Base-by-base conservation (phyloP, 805 yeast species). In the Schizosaccharomyces pombe region DNA sequence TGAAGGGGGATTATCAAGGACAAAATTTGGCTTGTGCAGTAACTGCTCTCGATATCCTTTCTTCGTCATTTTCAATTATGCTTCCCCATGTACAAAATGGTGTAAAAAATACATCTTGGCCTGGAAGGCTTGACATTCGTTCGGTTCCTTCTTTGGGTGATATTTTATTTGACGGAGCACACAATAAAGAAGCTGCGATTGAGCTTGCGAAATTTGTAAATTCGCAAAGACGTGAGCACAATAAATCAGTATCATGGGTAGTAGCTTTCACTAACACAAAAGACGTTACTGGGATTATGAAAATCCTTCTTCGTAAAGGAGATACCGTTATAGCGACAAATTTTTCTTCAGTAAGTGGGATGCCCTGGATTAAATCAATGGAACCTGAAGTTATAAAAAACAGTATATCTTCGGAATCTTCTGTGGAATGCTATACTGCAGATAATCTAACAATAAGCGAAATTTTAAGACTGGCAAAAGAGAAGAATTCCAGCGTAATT, bases 61-160 rank as follows among this genome's bases (percentile, higher is more conserved):
- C 39, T 3, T 6, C 28, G 14, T 30, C 39, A 5, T 22, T 49
- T 30, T 26, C 34, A 14, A 12, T 49, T 5, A 49, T 30, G 34
- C 31, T 31, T 30, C 53, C 39, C 19, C 39, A 49, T 30, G 53
- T 30, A 3, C 33, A 26, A 12, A 30, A 24, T 14, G 53, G 53
- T 28, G 4, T 49, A 14, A 31, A 30, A 19, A 24, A 31, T 1
- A 82, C 94, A 0, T 68, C 71, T 49, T 91, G 97, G 95, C 91
- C 91, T n/a, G 99, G 99, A 0, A 72, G 99, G 97, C 97, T 2
- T 96, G 97, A 0, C 97, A 91, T 64, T 91, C 91, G 63, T 78
- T 77, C 4, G 77, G 96, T 93, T 67, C 72, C 77, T 1, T 66
- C 85, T 31, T 57, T 60, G 5, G 72, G 69, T 26, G 75, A 74